These are phyloP conservation scores for Hibiscus trionum DNA, from an alignment of 345 rosid species.

Conservation along the genomic window DNA sequence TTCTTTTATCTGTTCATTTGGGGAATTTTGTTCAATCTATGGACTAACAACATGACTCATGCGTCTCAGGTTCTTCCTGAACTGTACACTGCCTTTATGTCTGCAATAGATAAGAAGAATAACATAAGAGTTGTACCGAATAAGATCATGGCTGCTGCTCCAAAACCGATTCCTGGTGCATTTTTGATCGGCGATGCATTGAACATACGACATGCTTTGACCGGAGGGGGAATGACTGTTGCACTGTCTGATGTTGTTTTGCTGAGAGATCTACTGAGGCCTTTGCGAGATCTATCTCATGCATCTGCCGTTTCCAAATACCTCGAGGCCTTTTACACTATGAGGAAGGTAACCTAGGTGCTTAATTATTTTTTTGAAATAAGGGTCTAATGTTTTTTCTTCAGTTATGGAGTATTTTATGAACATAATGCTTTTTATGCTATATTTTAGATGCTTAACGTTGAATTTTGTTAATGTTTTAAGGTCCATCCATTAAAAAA, in stretches of 20 bases:
- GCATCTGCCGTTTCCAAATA: not conserved
- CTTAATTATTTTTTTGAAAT: no score
- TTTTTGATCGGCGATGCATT: slow-evolving; percentile 1
- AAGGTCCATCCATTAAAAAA: no score
- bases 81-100: slow-evolving; percentile 28
- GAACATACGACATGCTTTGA: not conserved
- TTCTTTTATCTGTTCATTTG: no score
- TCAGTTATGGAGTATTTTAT: no score
- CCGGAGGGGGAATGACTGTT: slow-evolving; percentile 6
- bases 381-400: no score
- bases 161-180: slow-evolving; percentile 12
- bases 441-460: no score
- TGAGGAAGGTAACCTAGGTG: no score
- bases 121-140: slow-evolving; percentile 40
- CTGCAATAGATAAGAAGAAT: slow-evolving; percentile 36
- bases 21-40: no score
- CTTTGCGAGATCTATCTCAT: not conserved
- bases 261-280: slow-evolving; percentile 3
- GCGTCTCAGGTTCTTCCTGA: slow-evolving; percentile 34
- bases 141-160: slow-evolving; percentile 49
- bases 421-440: no score
- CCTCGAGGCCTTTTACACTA: slow-evolving; percentile 15
- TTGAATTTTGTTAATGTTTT: no score
- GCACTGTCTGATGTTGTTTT: slow-evolving; percentile 5
- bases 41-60: not conserved